Evolutionary conservation across 306 rosid species (phyloP), one percentile per base, ranked within the genome.

Genomic region (Pueraria montana): DNA sequence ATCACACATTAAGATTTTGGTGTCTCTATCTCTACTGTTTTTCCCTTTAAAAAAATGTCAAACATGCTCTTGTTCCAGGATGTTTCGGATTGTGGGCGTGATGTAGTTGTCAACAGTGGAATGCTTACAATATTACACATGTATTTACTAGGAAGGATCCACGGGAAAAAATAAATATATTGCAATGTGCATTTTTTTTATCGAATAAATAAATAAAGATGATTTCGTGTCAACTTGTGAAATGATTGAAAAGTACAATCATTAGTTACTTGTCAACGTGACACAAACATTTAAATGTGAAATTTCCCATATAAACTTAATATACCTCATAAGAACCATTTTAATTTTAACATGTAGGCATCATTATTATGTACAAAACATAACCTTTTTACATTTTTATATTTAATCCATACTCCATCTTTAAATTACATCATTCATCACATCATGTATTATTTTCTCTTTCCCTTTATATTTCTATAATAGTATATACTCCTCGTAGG

Each of bases 61-160:
- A 69, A 69, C 83, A 55, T 68, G 32, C 50, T 82, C 14, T 50
- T 52, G 4, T 52, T 66, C 72, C 24, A 3, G 18, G 80, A 20
- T 77, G 63, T 82, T 82, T 86, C 84, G 45, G 17, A 68, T 38
- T 48, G 76, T 72, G 74, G 79, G 52, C 26, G 32, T 17, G 52
- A 12, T n/a, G 9, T 23, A 16, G 20, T 71, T 2, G 69, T 63
- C 73, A 68, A 45, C 6, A 7, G 23, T 38, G 45, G 23, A 2
- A 9, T 43, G 53, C 52, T 11, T 76, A 69, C 45, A 75, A 48
- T 36, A 26, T 53, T 65, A 11, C 81, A 75, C 70, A 40, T 46
- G 67, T 81, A 83, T 43, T 61, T 62, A 42, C 87, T 1, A 50
- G 83, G 87, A 86, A 83, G 77, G 21, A 50, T 23, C 63, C 17